These are phyloP conservation scores for Exutisphaerella laricina DNA, from an alignment of 2,329 filamentous ascomycete species.

Conservation along the genomic window DNA sequence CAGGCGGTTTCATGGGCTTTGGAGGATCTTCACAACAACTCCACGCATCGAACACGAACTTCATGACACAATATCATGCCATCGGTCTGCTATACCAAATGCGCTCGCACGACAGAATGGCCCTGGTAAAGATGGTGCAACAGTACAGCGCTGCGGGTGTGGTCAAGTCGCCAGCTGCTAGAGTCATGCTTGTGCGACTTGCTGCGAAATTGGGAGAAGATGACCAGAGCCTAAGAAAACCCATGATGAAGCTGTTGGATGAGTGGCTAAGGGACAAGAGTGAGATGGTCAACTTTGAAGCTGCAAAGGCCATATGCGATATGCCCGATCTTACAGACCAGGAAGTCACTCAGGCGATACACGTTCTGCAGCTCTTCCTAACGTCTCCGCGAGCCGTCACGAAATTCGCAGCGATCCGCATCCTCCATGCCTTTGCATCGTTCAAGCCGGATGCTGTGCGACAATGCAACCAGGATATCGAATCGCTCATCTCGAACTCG, in stretches of 20 bases:
- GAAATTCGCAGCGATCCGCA: conserved; percentile 94
- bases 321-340: conserved; percentile 88
- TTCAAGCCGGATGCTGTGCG: conserved; percentile 94
- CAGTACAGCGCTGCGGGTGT: conserved; percentile 89
- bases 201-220: conserved; percentile 93
- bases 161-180: conserved; percentile 89
- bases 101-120: conserved; percentile 96
- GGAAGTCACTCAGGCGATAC: conserved; percentile 86
- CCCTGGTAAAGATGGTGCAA: conserved; percentile 99
- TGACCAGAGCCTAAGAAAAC: conserved; percentile 78
- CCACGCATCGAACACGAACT: conserved; percentile 72
- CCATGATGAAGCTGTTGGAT: conserved; percentile 95
- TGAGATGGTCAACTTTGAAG: conserved; percentile 99
- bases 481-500: conserved; percentile 90
- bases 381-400: conserved; percentile 92
- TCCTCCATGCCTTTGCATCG: conserved; percentile 91
- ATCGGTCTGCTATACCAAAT: conserved; percentile 97
- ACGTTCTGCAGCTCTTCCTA: conserved; percentile 93
- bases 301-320: conserved; percentile 94
- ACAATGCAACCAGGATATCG: conserved; percentile 94
- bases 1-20: conserved; percentile 87
- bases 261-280: conserved; percentile 98
- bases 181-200: conserved; percentile 85
- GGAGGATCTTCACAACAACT: conserved; percentile 73
- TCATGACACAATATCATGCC: conserved; percentile 97